Evolutionary conservation across 352 stramenopile genomes (phyloP).

Genomic region (Aphanomyces invadans): DNA sequence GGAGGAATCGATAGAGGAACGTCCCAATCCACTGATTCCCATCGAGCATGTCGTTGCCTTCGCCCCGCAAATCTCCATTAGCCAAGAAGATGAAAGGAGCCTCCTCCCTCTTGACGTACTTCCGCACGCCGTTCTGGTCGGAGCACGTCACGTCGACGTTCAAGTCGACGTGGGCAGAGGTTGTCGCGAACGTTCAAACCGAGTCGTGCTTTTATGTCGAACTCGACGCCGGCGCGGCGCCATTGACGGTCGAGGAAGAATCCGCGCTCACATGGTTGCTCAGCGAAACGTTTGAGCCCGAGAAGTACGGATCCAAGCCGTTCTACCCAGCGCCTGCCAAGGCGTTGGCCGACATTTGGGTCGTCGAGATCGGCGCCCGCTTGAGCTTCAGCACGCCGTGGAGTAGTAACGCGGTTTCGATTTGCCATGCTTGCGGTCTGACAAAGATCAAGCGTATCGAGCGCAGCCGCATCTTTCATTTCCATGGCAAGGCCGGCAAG

Average conservation of each 20-base stretch:
- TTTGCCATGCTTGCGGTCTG: slow-evolving; percentile 93
- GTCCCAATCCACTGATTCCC: background rate
- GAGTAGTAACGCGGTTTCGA: slow-evolving; percentile 96
- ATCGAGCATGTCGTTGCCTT: slow-evolving; percentile 3
- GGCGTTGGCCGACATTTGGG: slow-evolving; percentile 31
- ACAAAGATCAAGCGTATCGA: slow-evolving; percentile 89
- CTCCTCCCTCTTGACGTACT: slow-evolving; percentile 56
- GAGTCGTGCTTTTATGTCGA: slow-evolving; percentile 98
- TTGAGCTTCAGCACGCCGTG: slow-evolving; percentile 98
- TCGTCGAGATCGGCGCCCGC: slow-evolving; percentile 96
- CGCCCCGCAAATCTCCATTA: slow-evolving; percentile 24
- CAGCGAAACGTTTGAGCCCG: slow-evolving; percentile 93
- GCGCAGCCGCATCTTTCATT: slow-evolving; percentile 86
- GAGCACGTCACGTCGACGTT: slow-evolving; percentile 53
- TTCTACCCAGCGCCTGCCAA: slow-evolving; percentile 24
- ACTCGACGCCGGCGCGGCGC: slow-evolving; percentile 36
- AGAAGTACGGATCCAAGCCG: slow-evolving; percentile 32
- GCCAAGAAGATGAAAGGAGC: slow-evolving; percentile 66
- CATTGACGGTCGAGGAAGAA: slow-evolving; percentile 45
- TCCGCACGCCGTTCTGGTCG: slow-evolving; percentile 67
- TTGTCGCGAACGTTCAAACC: slow-evolving; percentile 64
- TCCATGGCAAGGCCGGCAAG: slow-evolving; percentile 44
- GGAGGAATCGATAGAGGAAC: background rate
- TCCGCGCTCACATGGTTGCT: slow-evolving; percentile 92
- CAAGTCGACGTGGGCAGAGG: slow-evolving; percentile 33